Percentiles rank a stretch among this genome's conserved stretches.
Evolutionary conservation across 352 stramenopile genomes (phyloP).

Genomic region (Saprolegnia diclina): DNA sequence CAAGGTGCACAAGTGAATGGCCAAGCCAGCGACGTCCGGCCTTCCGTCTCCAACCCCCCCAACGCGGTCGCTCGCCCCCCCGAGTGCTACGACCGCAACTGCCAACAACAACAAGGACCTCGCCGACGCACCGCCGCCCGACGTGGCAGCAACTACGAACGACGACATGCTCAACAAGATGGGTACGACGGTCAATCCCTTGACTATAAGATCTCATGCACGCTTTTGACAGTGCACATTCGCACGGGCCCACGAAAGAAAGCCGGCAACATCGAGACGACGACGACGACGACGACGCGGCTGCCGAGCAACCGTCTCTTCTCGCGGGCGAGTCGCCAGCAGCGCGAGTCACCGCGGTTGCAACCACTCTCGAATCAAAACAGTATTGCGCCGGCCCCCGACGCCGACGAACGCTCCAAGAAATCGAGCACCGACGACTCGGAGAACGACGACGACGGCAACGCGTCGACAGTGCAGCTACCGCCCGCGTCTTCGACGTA

Average conservation of each 20-base stretch:
- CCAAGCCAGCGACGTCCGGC: constrained; percentile 19
- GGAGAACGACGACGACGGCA: constrained; percentile 21
- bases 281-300: constrained; percentile 2
- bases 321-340: not conserved
- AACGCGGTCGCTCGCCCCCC: not conserved
- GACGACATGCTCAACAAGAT: constrained; percentile 27
- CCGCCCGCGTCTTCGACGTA: constrained; percentile 2
- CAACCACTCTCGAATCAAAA: constrained; percentile 20
- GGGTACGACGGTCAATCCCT: constrained; percentile 2
- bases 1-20: constrained; percentile 9
- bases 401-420: not conserved
- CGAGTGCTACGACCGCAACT: not conserved
- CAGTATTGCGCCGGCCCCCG: not conserved
- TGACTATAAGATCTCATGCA: not conserved
- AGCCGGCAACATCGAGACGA: constrained; percentile 10
- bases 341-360: not conserved
- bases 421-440: not conserved
- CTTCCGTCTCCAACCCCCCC: constrained; percentile 9
- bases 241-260: constrained; percentile 6
- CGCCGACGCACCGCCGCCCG: not conserved
- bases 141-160: not conserved
- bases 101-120: constrained; percentile 26
- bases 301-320: not conserved
- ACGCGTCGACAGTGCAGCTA: constrained; percentile 6
- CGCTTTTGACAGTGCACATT: constrained; percentile 1